Evolutionary conservation across 306 rosid species (phyloP).

Genomic region (Lagenaria siceraria): DNA sequence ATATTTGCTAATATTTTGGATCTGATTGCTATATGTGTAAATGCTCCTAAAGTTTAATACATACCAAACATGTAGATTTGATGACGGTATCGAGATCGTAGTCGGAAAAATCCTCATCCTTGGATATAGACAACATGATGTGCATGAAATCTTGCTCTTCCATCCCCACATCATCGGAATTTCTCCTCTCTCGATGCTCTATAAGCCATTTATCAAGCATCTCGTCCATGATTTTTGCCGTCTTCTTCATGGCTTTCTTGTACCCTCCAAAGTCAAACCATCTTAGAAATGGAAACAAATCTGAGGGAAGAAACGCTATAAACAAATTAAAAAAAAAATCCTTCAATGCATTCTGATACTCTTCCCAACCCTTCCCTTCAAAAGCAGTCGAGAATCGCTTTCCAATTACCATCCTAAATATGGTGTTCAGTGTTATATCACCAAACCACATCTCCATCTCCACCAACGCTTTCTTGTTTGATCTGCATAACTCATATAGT

Average conservation of each 20-base stretch:
- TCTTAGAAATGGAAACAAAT: constrained; percentile 41
- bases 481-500: background rate
- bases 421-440: constrained; percentile 34
- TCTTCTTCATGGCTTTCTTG: constrained; percentile 25
- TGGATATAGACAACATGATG: background rate
- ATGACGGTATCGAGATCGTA: background rate
- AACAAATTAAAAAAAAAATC: constrained; percentile 35
- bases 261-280: constrained; percentile 48
- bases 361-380: constrained; percentile 20
- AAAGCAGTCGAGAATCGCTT: constrained; percentile 10
- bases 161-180: no score
- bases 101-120: background rate
- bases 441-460: constrained; percentile 6
- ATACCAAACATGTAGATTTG: background rate
- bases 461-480: constrained; percentile 21
- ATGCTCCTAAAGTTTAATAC: no score
- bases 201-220: background rate
- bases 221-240: background rate
- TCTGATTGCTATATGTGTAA: no score
- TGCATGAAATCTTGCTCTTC: background rate
- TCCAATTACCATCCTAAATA: constrained; percentile 16
- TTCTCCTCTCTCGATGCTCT: background rate
- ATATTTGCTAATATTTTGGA: no score
- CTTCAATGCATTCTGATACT: constrained; percentile 26
- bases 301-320: constrained; percentile 38